A percentile compares a stretch with the other conserved stretches of the same genome.
phyloP scores from a whole-genome alignment of 192 early-diverging fungal genomes.

The Umbelopsis isabellina region DNA sequence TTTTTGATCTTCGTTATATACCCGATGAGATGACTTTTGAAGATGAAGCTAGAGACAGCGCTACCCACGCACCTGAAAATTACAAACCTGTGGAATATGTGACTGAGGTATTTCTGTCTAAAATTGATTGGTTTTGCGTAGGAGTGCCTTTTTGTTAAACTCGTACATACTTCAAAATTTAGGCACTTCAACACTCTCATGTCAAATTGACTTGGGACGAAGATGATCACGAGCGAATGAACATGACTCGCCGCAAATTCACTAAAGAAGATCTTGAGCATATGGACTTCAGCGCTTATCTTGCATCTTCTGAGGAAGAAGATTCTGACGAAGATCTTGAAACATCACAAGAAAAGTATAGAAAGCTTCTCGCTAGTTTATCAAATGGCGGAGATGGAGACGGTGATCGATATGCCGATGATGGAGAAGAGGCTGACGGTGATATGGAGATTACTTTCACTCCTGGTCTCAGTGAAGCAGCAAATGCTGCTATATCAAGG shows the following conservation, averaged over 20 bases:
- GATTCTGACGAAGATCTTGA: conserved; percentile 63
- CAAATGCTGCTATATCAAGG: conserved; percentile 57
- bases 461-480: conserved; percentile 83
- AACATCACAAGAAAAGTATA: conserved; percentile 49
- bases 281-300: conserved; percentile 89
- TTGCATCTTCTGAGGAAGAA: conserved; percentile 76
- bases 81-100: conserved; percentile 73
- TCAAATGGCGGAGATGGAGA: conserved; percentile 43
- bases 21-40: conserved; percentile 91
- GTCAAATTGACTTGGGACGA: conserved; percentile 97
- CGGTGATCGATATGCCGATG: conserved; percentile 23
- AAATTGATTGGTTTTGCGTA: background rate
- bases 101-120: conserved; percentile 49
- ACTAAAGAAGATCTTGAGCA: conserved; percentile 86
- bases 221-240: conserved; percentile 85
- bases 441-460: conserved; percentile 91
- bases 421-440: conserved; percentile 29
- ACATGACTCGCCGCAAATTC: conserved; percentile 80
- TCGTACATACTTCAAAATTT: background rate
- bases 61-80: conserved; percentile 62
- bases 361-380: conserved; percentile 43
- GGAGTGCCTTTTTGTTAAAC: too few species aligned
- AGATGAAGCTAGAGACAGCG: conserved; percentile 66
- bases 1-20: conserved; percentile 93
- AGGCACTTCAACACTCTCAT: conserved; percentile 89